Base-by-base conservation (phyloP, 768 basidiomycete genomes). In the Tremella mesenterica region DNA sequence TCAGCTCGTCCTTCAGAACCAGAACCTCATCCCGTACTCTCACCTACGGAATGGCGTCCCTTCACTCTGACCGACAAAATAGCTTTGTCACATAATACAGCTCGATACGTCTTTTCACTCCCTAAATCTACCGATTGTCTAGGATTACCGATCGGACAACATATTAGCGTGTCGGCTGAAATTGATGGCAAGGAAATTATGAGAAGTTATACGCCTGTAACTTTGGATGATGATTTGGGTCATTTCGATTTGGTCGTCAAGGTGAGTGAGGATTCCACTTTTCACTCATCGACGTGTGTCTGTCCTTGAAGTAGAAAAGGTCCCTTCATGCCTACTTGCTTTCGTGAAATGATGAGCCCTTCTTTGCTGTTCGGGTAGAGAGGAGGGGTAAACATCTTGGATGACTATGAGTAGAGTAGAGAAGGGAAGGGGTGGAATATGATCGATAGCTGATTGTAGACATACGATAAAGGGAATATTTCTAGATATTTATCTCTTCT, bases 181-280 rank as follows among this genome's bases (percentile, higher is more conserved):
- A 89, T 97, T 59, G 81, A 85, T 63, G 92, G 89, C 65, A 97
- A 97, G 78, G 80, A 84, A 36, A 77, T 99, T 67, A 80, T 82
- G 65, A 83, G 95, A 56, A 88, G 84, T 74, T 99, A 99, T 77
- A 99, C 95, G 18, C 95, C 95, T 50, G 89, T 91, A 21, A 88
- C 85, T 70, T 85, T 85, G 65, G 88, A 97, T 70, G 88, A 93
- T 53, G 85, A 96, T 77, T 80, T 79, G 46, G 95, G 95, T 45
- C 81, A 85, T 76, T 97, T 99, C 73, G 92, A 96, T 74, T 83
- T 99, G 54, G 81, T 99, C 65, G 85, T 99, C 78, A 99, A 99
- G 84, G 91, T 88, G 67, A 53, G n/a, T n/a, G n/a, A n/a, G n/a
- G n/a, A 67, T 56, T 13, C 25, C 20, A n/a, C 14, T 51, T 53